These are phyloP conservation scores for Starmerella asiatica DNA, from an alignment of 805 yeast genomes.

Conservation along the genomic window DNA sequence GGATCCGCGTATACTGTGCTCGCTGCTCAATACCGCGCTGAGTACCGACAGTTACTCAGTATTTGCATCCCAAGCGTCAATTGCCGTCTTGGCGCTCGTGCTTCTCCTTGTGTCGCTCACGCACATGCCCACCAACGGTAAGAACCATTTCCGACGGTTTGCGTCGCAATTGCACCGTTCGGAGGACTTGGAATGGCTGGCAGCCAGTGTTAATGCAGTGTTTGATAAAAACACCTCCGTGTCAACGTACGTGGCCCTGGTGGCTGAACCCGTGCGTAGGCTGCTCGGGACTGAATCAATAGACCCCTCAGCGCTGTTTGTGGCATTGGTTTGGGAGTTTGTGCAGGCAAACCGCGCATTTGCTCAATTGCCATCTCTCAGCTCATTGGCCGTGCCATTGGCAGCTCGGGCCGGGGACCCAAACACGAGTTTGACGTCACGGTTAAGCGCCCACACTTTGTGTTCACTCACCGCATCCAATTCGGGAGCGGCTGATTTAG, in stretches of 20 bases:
- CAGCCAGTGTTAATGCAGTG: background rate
- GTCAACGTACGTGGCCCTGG: background rate
- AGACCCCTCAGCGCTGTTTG: constrained; percentile 35
- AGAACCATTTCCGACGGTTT: constrained; percentile 26
- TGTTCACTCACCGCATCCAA: constrained; percentile 8
- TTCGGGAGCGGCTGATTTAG: constrained; percentile 4
- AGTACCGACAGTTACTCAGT: constrained; percentile 20
- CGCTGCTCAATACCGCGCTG: constrained; percentile 49
- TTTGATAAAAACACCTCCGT: constrained; percentile 1
- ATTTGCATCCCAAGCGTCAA: no score
- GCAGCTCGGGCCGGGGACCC: constrained; percentile 19
- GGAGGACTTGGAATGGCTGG: constrained; percentile 25
- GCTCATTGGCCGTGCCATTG: background rate
- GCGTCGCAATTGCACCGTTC: constrained; percentile 26
- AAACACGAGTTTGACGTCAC: background rate
- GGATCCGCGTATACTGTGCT: constrained; percentile 44
- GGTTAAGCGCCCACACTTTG: constrained; percentile 11
- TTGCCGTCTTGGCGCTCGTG: constrained; percentile 38
- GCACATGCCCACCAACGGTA: constrained; percentile 40
- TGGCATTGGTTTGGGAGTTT: constrained; percentile 61
- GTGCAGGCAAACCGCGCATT: constrained; percentile 51
- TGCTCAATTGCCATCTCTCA: constrained; percentile 5
- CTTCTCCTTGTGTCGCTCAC: constrained; percentile 46
- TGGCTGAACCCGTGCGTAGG: background rate
- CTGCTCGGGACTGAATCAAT: background rate